Conservation (phyloP, 2,329 filamentous ascomycete species). For the Cladosporium cucumerinum region DNA sequence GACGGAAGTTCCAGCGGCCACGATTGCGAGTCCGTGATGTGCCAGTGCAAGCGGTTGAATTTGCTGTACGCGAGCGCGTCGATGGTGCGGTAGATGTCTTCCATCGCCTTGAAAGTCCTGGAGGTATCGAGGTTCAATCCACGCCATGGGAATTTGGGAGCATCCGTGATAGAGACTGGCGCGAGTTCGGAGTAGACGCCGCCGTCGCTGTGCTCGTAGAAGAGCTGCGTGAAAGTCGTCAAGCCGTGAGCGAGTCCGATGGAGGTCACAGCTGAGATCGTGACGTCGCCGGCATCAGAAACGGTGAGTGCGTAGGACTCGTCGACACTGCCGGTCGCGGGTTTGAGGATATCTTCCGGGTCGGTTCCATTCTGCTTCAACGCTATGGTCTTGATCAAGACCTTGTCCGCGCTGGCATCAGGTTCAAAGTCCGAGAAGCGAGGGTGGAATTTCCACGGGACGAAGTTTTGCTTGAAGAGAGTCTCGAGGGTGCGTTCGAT, state of each 20-base stretch:
- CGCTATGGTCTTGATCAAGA: constrained; percentile 56
- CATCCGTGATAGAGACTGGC: constrained; percentile 69
- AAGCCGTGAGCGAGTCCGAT: constrained; percentile 70
- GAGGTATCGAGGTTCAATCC: constrained; percentile 77
- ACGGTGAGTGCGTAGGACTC: constrained; percentile 72
- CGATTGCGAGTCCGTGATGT: constrained; percentile 78
- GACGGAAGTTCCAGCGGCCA: constrained; percentile 80
- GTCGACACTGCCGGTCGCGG: constrained; percentile 62
- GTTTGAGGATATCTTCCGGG: constrained; percentile 54
- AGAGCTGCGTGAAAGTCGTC: constrained; percentile 74
- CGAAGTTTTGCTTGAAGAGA: constrained; percentile 66
- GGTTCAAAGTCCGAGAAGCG: constrained; percentile 66
- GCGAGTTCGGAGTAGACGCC: constrained; percentile 65
- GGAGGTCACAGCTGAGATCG: constrained; percentile 62
- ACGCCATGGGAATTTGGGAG: constrained; percentile 71
- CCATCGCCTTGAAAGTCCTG: constrained; percentile 66
- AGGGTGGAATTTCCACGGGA: constrained; percentile 74
- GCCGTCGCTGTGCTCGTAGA: constrained; percentile 64
- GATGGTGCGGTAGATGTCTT: constrained; percentile 69
- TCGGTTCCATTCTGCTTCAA: constrained; percentile 61
- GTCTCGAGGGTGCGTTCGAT: constrained; percentile 56
- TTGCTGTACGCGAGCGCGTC: constrained; percentile 76
- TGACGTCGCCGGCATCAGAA: constrained; percentile 55
- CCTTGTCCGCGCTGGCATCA: constrained; percentile 36
- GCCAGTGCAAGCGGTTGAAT: constrained; percentile 77